These are phyloP conservation scores for Zostera marina DNA, from an alignment of 116 monocot genomes.

Conservation along the genomic window DNA sequence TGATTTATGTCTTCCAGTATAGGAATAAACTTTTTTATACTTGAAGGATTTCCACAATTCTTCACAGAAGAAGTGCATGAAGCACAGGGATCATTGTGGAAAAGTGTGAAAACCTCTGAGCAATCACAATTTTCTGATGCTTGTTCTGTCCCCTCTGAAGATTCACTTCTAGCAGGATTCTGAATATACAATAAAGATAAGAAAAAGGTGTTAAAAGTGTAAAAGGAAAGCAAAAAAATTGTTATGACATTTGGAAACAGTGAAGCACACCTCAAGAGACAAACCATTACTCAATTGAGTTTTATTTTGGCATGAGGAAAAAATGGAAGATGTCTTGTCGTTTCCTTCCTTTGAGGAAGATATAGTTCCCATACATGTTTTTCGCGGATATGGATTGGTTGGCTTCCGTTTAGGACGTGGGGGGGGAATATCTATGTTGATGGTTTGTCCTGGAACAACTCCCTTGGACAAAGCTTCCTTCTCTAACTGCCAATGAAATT, in stretches of 20 bases:
- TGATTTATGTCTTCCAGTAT: slow-evolving; percentile 14
- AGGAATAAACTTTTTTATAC: slow-evolving; percentile 18
- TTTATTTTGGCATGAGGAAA: slow-evolving; percentile 12
- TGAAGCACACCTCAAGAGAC: slow-evolving; percentile 20
- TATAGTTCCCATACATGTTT: slow-evolving; percentile 15
- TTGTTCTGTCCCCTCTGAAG: slow-evolving; percentile 18
- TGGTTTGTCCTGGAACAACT: slow-evolving; percentile 38
- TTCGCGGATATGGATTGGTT: slow-evolving; percentile 80
- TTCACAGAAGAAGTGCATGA: slow-evolving; percentile 27
- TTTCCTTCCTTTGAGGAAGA: slow-evolving; percentile 10
- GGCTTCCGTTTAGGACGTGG: slow-evolving; percentile 94
- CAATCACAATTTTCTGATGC: slow-evolving; percentile 33
- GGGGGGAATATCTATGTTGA: slow-evolving; percentile 89
- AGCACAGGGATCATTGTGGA: slow-evolving; percentile 34
- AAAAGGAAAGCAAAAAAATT: slow-evolving; percentile 2
- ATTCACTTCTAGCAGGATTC: slow-evolving; percentile 14
- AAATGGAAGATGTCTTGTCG: slow-evolving; percentile 16
- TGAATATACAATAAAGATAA: slow-evolving; percentile 12
- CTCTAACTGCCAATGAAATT: slow-evolving; percentile 40
- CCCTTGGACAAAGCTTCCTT: slow-evolving; percentile 68
- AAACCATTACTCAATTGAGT: slow-evolving; percentile 13
- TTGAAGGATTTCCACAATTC: slow-evolving; percentile 11
- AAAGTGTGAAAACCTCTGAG: slow-evolving; percentile 49
- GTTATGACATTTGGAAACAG: neutral
- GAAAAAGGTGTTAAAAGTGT: neutral